Evolutionary conservation across 495 filamentous ascomycete genomes (phyloP).

Genomic region (Talaromyces stipitatus): DNA sequence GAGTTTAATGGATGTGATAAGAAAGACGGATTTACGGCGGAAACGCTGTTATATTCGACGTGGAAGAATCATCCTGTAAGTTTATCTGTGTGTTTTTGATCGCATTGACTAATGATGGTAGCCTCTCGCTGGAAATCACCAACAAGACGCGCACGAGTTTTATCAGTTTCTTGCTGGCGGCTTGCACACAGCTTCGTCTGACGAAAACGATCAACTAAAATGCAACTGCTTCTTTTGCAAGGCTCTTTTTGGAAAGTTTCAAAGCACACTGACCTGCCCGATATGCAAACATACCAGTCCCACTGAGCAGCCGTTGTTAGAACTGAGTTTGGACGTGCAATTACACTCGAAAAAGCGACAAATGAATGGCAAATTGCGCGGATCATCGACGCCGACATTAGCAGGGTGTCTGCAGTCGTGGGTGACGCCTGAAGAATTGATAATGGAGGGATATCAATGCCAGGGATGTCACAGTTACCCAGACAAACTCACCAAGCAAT

Average conservation of each 20-base stretch:
- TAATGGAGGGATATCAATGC: slow-evolving; percentile 75
- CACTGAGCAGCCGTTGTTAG: slow-evolving; percentile 76
- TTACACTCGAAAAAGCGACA: slow-evolving; percentile 44
- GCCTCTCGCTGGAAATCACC: slow-evolving; percentile 81
- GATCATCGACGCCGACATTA: slow-evolving; percentile 47
- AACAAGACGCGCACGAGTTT: slow-evolving; percentile 94
- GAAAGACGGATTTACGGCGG: slow-evolving; percentile 74
- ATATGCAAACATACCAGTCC: slow-evolving; percentile 71
- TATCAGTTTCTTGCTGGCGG: slow-evolving; percentile 87
- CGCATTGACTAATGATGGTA: slow-evolving; percentile 38
- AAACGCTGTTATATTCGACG: slow-evolving; percentile 69
- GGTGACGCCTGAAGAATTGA: slow-evolving; percentile 59
- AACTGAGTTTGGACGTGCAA: slow-evolving; percentile 75
- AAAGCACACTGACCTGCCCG: slow-evolving; percentile 79
- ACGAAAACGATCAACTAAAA: slow-evolving; percentile 47
- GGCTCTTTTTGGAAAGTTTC: slow-evolving; percentile 80
- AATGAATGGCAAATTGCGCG: slow-evolving; percentile 25
- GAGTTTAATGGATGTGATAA: slow-evolving; percentile 79
- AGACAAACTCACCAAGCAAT: slow-evolving; percentile 68
- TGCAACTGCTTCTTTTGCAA: slow-evolving; percentile 87
- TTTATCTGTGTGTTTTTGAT: neutral
- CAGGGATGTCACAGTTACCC: slow-evolving; percentile 59
- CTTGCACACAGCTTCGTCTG: slow-evolving; percentile 50
- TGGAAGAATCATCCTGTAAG: slow-evolving; percentile 62
- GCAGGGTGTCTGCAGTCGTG: slow-evolving; percentile 77